Evolutionary conservation across 208 protist genomes (phyloP).

Genomic region (Sergeia podlipaevii): DNA sequence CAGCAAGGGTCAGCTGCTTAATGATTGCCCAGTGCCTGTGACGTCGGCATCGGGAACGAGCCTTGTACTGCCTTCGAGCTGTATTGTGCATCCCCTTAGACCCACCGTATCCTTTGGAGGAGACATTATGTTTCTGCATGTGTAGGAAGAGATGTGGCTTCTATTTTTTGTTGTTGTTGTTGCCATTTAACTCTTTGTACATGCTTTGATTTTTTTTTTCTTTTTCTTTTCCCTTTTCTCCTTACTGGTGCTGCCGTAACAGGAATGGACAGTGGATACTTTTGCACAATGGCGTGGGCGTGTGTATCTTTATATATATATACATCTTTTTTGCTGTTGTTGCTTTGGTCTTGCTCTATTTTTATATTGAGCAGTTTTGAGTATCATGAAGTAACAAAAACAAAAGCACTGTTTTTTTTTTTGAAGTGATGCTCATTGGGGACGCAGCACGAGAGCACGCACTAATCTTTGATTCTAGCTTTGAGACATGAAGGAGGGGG

Average conservation of each 20-base stretch:
- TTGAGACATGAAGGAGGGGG: too few relatives aligned
- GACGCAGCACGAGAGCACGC: too few relatives aligned
- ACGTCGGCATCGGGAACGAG: constrained; percentile 1
- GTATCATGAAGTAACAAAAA: not conserved
- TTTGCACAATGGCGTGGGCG: too few relatives aligned
- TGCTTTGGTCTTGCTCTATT: constrained; percentile 1
- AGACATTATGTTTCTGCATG: constrained; percentile 70
- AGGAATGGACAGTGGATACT: too few relatives aligned
- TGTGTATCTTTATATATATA: too few relatives aligned
- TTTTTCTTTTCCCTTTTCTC: not conserved
- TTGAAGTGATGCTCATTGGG: too few relatives aligned
- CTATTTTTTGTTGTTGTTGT: constrained; percentile 4
- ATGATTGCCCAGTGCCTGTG: constrained; percentile 43
- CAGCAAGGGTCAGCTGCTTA: constrained; percentile 48
- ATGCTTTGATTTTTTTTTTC: not conserved
- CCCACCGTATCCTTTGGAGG: constrained; percentile 69
- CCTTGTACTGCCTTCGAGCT: constrained; percentile 33
- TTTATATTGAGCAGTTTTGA: not conserved
- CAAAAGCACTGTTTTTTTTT: too few relatives aligned
- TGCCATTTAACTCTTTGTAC: not conserved
- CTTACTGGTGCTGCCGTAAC: not conserved
- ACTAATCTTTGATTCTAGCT: too few relatives aligned
- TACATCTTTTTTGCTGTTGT: constrained; percentile 2
- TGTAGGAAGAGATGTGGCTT: constrained; percentile 15
- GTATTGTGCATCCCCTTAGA: constrained; percentile 67